A percentile compares a stretch with the other conserved stretches of the same genome.
Evolutionary conservation across 257 asterid species (phyloP).

Genomic region (Penstemon davidsonii): DNA sequence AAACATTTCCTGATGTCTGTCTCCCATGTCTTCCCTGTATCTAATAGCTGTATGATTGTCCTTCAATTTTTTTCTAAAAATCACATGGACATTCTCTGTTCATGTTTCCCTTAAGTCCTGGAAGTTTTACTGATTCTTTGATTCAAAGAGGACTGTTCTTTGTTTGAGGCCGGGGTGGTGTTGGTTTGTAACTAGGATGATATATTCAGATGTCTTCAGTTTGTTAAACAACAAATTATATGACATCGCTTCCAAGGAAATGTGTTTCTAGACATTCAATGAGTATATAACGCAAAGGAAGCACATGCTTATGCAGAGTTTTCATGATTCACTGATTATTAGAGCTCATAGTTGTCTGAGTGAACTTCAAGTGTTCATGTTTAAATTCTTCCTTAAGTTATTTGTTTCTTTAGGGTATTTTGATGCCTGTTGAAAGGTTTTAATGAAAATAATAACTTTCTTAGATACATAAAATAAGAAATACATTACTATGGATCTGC

Average conservation of each 20-base stretch:
- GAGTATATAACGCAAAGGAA: neutral
- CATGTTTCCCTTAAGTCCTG: constrained; percentile 15
- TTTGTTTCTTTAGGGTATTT: neutral
- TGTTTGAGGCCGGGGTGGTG: neutral
- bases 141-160: neutral
- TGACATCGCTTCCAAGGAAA: neutral
- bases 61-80: constrained; percentile 12
- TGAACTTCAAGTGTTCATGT: constrained; percentile 3
- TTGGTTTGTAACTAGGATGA: neutral
- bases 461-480: neutral
- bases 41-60: constrained; percentile 10
- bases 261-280: neutral
- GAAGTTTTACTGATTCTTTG: constrained; percentile 5
- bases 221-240: neutral
- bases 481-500: neutral
- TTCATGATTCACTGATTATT: constrained; percentile 2
- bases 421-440: neutral
- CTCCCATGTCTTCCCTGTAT: constrained; percentile 13
- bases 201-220: neutral
- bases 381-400: neutral
- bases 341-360: neutral
- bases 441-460: neutral
- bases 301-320: neutral
- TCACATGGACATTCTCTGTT: neutral
- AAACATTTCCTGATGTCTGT: constrained; percentile 27